Conservation (phyloP, 768 basidiomycete genomes). For the Xerocomus brunneocitrinus region DNA sequence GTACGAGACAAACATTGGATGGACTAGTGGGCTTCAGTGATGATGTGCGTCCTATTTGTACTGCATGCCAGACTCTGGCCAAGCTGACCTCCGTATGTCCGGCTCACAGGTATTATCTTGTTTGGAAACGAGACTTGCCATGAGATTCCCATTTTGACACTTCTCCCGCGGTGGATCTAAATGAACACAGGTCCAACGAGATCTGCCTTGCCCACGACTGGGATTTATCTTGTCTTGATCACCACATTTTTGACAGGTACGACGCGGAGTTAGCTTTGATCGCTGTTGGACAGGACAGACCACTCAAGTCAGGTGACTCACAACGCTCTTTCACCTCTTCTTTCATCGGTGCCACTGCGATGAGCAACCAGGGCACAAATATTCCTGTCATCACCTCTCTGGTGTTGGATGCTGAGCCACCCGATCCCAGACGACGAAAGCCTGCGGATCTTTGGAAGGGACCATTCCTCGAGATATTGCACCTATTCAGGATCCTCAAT, state of each 20-base stretch:
- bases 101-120: background rate
- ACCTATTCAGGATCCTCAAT: background rate
- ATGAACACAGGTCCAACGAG: background rate
- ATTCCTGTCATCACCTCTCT: constrained; percentile 7
- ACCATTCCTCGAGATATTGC: constrained; percentile 12
- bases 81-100: background rate
- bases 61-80: too few species aligned
- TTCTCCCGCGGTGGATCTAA: too few species aligned
- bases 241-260: too few species aligned
- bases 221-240: background rate
- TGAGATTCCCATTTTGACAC: too few species aligned
- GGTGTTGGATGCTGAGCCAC: background rate
- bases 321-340: constrained; percentile 2
- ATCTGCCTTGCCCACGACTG: background rate
- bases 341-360: constrained; percentile 10
- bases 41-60: too few species aligned
- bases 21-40: too few species aligned
- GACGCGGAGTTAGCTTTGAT: constrained; percentile 3
- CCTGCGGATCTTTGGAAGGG: constrained; percentile 2
- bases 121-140: too few species aligned
- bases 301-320: constrained; percentile 6
- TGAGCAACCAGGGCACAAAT: background rate
- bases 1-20: too few species aligned
- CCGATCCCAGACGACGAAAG: background rate
- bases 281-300: background rate